Evolutionary conservation across 1,139 yeast species (phyloP), one percentile per base, ranked within the genome.

Genomic region (Nakaseomyces bracarensis): DNA sequence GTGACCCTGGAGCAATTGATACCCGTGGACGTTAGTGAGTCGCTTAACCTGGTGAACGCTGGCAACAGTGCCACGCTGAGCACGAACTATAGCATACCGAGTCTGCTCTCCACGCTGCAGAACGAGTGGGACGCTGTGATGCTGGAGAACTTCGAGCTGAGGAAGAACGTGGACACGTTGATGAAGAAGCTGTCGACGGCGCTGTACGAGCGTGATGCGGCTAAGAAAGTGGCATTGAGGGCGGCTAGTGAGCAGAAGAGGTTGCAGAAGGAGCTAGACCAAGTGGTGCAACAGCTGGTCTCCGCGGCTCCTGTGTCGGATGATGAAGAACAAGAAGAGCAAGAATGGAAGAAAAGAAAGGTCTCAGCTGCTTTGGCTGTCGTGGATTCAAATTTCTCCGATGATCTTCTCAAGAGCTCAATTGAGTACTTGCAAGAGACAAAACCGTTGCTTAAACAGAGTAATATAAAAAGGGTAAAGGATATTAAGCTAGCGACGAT

Each of bases 91-190:
- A 83, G 95, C 3, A 83, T 89, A 27, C 98, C 98, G 0, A 69
- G 83, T 8, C 63, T 89, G 49, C 67, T 89, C 39, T 68, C 85
- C 1, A 69, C 82, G 1, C 76, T 89, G 49, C 96, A 87, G 59
- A 77, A 79, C 46, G 96, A 89, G 58, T 89, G 95, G 89, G 96
- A 91, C 57, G 75, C 96, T 0, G 62, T 84, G 46, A 86, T 93
- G 28, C 66, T 89, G 43, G 97, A 91, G 57, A 71, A 82, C 36
- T 87, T 84, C 56, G 73, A 80, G 25, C 65, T 89, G 47, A 70
- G 93, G 48, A 83, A 83, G 57, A 89, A 82, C 52, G 68, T 89
- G 39, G 74, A 71, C 40, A 67, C 68, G 27, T 72, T 91, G 2
- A 72, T 82, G 47, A 77, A 82, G 53, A 93, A 86, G 54, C 64